Conservation (phyloP, 257 asterid species). For the Solanum rostratum region DNA sequence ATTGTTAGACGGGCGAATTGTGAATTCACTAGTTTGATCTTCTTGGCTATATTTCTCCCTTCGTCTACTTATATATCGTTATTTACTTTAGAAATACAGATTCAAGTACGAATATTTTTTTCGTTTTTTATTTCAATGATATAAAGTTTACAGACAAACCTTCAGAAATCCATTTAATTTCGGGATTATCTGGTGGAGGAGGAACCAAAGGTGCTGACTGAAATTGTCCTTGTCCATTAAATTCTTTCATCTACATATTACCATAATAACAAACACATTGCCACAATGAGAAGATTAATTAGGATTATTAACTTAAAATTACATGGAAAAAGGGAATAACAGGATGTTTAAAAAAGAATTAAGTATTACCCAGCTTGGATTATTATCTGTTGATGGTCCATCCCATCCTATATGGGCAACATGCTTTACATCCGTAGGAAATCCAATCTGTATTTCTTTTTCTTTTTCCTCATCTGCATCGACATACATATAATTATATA, state of each 20-base stretch:
- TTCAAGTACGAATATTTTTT: too few relatives aligned
- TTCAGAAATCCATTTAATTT: slow-evolving; percentile 78
- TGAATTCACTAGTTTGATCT: not conserved
- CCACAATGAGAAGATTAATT: not conserved
- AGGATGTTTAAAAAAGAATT: not conserved
- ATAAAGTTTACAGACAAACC: slow-evolving; percentile 19
- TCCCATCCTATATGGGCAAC: slow-evolving; percentile 98
- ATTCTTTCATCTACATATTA: slow-evolving; percentile 64
- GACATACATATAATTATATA: not conserved
- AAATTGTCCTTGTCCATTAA: slow-evolving; percentile 21
- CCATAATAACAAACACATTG: not conserved
- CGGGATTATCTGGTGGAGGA: slow-evolving; percentile 40
- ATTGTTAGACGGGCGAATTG: too few relatives aligned
- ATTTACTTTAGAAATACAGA: not conserved
- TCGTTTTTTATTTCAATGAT: not conserved
- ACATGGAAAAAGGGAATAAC: not conserved
- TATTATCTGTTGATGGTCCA: slow-evolving; percentile 53
- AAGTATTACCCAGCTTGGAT: slow-evolving; percentile 65
- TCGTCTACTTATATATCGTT: not conserved
- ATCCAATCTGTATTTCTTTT: slow-evolving; percentile 67
- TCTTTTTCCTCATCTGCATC: slow-evolving; percentile 68
- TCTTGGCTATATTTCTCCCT: not conserved
- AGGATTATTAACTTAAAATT: not conserved
- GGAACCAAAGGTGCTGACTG: slow-evolving; percentile 60
- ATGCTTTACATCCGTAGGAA: slow-evolving; percentile 95